Evolutionary conservation across 306 rosid genomes (phyloP), one percentile per base, ranked within the genome.

Genomic region (Prunus mira): DNA sequence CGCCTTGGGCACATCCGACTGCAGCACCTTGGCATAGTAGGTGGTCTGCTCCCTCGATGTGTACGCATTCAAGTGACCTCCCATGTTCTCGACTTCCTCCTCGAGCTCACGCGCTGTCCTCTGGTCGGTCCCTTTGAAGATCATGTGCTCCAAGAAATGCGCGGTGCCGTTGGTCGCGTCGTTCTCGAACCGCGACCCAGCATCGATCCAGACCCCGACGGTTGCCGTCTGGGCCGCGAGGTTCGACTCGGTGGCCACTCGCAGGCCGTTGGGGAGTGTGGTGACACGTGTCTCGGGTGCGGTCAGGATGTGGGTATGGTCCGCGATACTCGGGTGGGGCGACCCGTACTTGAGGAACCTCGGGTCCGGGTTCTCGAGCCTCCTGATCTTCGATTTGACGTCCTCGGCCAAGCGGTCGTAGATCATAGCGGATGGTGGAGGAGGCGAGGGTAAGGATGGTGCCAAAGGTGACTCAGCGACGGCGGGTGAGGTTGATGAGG

Each of bases 21-120:
- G 88, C 8, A 84, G 20, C 20, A 93, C 97, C 82, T 92, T 88
- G 1, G 98, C 98, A 28, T 93, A 93, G 55, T 93, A 93, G 0
- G 97, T 91, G 0, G 98, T 93, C 61, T 91, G 97, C 67, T 93
- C 98, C 88, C 97, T 86, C 6, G 98, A 93, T 1, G 90, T 95
- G 82, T 95, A 92, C 0, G 97, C 98, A 74, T 95, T 95, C 76
- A 95, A 76, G 58, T 95, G 98, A 0, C 98, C 98, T 3, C 98
- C 98, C 97, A 92, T 95, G 80, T 95, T 95, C 91, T 95, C 98
- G 52, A 92, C 86, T 86, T 95, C 97, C 67, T 90, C 97, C 77
- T 95, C 97, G 3, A 95, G 83, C 67, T 84, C 82, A 22, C 91
- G 82, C 2, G 96, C 93, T n/a, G 91, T 85, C 80, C 95, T 80